These are phyloP conservation scores for Botrytis aclada DNA, from an alignment of 2,329 filamentous ascomycete species.

Conservation along the genomic window DNA sequence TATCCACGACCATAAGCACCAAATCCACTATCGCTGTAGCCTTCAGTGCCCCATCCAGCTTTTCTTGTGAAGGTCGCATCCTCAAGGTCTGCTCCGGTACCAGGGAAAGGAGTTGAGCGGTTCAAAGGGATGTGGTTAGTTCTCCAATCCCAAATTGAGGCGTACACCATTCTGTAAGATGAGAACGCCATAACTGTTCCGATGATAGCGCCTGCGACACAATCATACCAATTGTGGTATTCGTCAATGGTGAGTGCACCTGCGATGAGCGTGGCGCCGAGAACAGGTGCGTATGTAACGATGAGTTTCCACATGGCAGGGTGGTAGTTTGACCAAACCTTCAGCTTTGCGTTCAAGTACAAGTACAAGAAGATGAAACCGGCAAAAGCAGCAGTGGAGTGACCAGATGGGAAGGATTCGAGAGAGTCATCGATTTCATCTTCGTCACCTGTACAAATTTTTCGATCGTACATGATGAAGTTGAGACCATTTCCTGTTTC, in stretches of 20 bases:
- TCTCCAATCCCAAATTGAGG: conserved; percentile 65
- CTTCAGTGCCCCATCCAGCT: conserved; percentile 54
- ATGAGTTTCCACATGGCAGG: conserved; percentile 72
- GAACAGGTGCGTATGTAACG: conserved; percentile 60
- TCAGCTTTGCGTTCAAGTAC: conserved; percentile 76
- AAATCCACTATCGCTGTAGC: not conserved
- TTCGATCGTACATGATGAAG: conserved; percentile 64
- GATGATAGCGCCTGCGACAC: conserved; percentile 63
- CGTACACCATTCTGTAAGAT: conserved; percentile 65
- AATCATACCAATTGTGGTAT: conserved; percentile 73
- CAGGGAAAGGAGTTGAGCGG: conserved; percentile 51
- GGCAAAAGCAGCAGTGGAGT: conserved; percentile 70
- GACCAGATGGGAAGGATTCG: conserved; percentile 70
- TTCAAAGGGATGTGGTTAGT: conserved; percentile 65
- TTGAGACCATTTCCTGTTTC: conserved; percentile 51
- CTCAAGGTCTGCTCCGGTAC: conserved; percentile 45
- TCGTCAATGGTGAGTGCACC: conserved; percentile 70
- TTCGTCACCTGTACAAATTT: conserved; percentile 65
- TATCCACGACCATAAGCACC: not conserved
- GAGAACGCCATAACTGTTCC: conserved; percentile 64
- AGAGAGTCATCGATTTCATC: conserved; percentile 65
- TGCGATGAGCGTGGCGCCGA: conserved; percentile 65
- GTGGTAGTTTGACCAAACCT: conserved; percentile 71
- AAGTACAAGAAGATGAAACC: conserved; percentile 68
- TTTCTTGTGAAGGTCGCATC: conserved; percentile 56